phyloP scores from a whole-genome alignment of 345 rosid species.

The Ceriops decandra region DNA sequence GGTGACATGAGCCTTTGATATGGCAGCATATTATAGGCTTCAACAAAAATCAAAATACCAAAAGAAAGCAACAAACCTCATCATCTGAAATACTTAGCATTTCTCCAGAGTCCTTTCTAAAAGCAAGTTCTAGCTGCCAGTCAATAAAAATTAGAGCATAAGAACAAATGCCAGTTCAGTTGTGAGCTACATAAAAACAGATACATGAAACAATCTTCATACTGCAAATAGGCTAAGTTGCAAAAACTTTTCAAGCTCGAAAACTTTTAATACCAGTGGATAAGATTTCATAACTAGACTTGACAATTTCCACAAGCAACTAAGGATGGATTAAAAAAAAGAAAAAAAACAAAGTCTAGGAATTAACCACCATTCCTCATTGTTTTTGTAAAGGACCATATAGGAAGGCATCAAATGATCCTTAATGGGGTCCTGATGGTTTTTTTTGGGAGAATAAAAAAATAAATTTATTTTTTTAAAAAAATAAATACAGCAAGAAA shows the following conservation, averaged over 20 bases:
- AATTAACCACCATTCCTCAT: no score
- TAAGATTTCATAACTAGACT: no score
- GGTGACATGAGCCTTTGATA: neutral
- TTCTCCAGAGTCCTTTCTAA: constrained; percentile 57
- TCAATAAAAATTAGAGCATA: constrained; percentile 13
- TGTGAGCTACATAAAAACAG: constrained; percentile 3
- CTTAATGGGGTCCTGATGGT: no score
- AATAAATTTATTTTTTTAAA: no score
- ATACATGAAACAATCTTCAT: neutral
- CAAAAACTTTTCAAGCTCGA: neutral
- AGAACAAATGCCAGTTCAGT: constrained; percentile 3
- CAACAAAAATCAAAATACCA: neutral
- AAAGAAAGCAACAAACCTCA: constrained; percentile 48
- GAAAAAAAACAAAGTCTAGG: no score
- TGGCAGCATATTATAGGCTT: neutral
- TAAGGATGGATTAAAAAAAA: no score
- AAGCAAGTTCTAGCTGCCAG: constrained; percentile 74
- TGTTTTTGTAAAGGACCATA: no score
- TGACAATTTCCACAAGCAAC: no score
- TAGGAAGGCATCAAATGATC: no score
- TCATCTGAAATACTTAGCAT: constrained; percentile 39
- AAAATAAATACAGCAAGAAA: neutral
- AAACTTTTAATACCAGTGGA: neutral
- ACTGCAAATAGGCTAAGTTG: neutral
- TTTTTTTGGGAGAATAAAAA: no score